A percentile compares a stretch with the other conserved stretches of the same genome.
phyloP scores from a whole-genome alignment of 768 basidiomycete genomes.

The Agrocybe praecox region DNA sequence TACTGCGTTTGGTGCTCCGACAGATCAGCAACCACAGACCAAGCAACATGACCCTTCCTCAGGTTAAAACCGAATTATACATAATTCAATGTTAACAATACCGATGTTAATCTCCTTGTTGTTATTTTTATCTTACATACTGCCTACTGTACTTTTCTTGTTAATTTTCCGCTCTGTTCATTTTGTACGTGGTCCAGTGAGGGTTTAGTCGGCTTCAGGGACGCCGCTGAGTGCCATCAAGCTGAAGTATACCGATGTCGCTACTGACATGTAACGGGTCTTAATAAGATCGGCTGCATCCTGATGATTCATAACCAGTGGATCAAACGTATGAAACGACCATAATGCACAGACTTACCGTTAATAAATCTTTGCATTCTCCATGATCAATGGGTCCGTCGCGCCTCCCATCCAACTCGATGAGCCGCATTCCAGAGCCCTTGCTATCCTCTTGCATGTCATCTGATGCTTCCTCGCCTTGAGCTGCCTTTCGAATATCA shows the following conservation, averaged over 20 bases:
- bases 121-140: too few species aligned
- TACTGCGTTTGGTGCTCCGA: too few species aligned
- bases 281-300: slow-evolving; percentile 69
- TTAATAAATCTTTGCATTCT: slow-evolving; percentile 56
- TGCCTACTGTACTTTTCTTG: too few species aligned
- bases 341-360: slow-evolving; percentile 36
- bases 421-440: slow-evolving; percentile 46
- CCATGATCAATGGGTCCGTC: slow-evolving; percentile 83
- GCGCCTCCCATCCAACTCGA: slow-evolving; percentile 86
- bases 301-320: slow-evolving; percentile 30
- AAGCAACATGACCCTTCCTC: too few species aligned
- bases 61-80: too few species aligned
- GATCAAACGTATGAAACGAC: background rate
- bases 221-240: slow-evolving; percentile 50
- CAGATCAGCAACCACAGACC: too few species aligned
- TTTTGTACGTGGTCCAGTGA: too few species aligned
- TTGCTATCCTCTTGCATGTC: slow-evolving; percentile 19
- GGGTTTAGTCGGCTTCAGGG: background rate
- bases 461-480: slow-evolving; percentile 18
- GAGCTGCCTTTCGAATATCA: slow-evolving; percentile 30
- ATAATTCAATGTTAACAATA: too few species aligned
- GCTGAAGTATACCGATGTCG: slow-evolving; percentile 62
- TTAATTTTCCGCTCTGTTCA: too few species aligned
- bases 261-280: slow-evolving; percentile 55
- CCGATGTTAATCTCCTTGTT: too few species aligned